Conservation (phyloP, 2,329 filamentous ascomycete genomes). For the Annulohypoxylon truncatum region DNA sequence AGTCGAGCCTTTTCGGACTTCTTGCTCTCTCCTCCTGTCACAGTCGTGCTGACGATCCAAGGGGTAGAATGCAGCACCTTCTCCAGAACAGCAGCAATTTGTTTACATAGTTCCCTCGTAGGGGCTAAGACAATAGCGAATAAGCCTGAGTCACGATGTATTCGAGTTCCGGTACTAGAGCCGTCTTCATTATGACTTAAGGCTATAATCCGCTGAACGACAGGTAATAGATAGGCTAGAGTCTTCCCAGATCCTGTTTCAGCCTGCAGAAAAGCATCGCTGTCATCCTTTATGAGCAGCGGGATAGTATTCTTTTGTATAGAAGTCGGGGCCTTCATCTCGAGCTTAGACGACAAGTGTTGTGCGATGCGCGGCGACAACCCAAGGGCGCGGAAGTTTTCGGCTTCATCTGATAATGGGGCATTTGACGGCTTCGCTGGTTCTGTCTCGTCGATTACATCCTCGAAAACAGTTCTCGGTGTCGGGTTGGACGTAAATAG, state of each 20-base stretch:
- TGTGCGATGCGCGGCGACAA: constrained; percentile 83
- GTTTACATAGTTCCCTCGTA: constrained; percentile 92
- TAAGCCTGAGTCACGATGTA: constrained; percentile 86
- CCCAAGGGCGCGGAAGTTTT: constrained; percentile 87
- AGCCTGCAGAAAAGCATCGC: constrained; percentile 95
- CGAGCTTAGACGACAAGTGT: constrained; percentile 86
- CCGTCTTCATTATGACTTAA: constrained; percentile 70
- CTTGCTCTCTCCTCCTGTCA: constrained; percentile 75
- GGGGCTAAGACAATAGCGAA: constrained; percentile 96
- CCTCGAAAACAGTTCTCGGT: constrained; percentile 71
- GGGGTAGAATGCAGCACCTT: constrained; percentile 88
- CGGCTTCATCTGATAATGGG: constrained; percentile 83
- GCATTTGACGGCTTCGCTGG: constrained; percentile 87
- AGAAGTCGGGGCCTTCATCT: constrained; percentile 89
- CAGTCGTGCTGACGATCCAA: constrained; percentile 93
- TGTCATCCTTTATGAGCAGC: constrained; percentile 81
- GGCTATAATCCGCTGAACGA: constrained; percentile 87
- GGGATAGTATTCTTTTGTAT: constrained; percentile 93
- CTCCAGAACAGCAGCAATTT: constrained; percentile 89
- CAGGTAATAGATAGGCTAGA: constrained; percentile 91
- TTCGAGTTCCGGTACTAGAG: constrained; percentile 58
- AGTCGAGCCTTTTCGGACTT: constrained; percentile 91
- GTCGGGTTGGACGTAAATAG: constrained; percentile 91
- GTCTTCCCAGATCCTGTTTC: constrained; percentile 99
- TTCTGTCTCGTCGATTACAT: constrained; percentile 60